phyloP scores from a whole-genome alignment of 1,284 basidiomycete genomes.

The Cutaneotrichosporon sp. region DNA sequence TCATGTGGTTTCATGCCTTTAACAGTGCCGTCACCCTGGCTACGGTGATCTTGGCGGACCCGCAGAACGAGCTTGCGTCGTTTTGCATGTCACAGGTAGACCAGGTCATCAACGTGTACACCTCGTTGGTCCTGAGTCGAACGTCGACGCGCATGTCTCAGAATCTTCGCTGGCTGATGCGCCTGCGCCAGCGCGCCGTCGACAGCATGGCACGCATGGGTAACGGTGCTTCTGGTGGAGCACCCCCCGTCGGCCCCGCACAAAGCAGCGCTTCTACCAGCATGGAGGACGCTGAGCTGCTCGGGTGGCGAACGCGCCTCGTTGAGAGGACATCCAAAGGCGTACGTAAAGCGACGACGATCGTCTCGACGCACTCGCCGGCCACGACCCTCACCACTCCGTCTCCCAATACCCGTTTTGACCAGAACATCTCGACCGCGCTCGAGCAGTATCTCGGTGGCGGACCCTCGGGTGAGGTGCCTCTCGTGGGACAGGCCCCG shows the following conservation, averaged over 20 bases:
- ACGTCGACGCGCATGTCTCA: slow-evolving; percentile 17
- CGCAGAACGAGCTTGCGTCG: slow-evolving; percentile 21
- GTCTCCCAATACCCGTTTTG: slow-evolving; percentile 5
- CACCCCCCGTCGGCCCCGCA: not conserved
- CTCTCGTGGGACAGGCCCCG: not conserved
- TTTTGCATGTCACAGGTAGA: slow-evolving; percentile 28
- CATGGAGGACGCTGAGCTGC: slow-evolving; percentile 22
- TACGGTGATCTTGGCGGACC: slow-evolving; percentile 27
- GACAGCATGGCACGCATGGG: slow-evolving; percentile 7
- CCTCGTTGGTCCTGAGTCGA: slow-evolving; percentile 17
- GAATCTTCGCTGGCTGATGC: slow-evolving; percentile 29
- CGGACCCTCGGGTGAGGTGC: not conserved
- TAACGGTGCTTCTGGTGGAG: too few relatives aligned
- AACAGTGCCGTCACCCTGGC: slow-evolving; percentile 32
- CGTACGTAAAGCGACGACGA: slow-evolving; percentile 1
- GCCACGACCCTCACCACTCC: not conserved
- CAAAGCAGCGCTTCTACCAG: not conserved
- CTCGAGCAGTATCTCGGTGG: slow-evolving; percentile 1
- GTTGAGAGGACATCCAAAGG: slow-evolving; percentile 21
- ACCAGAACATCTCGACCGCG: slow-evolving; percentile 2
- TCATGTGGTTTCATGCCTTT: slow-evolving; percentile 26
- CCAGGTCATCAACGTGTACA: slow-evolving; percentile 24
- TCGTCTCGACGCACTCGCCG: not conserved
- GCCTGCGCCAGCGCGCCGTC: slow-evolving; percentile 17
- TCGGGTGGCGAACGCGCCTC: slow-evolving; percentile 30